Evolutionary conservation across 2,329 filamentous ascomycete species (phyloP), one percentile per base, ranked within the genome.

Genomic region (Calonectria montana): DNA sequence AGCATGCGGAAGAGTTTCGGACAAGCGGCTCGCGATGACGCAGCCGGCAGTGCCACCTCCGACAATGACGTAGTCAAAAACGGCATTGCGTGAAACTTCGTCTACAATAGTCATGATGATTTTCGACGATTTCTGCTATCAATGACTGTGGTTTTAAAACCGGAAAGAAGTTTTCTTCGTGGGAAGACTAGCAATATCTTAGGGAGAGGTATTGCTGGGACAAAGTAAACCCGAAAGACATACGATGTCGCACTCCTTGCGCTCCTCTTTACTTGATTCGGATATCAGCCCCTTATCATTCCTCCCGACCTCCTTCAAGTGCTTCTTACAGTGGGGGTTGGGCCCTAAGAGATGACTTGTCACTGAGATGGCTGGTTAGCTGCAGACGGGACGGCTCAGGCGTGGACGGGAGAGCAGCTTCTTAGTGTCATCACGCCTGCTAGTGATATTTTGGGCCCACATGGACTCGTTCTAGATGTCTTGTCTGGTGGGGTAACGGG

Each of bases 1-100:
- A 86, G 29, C 29, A 13, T 47, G 15, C 9, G 65, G 65, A 39
- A 68, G 53, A 6, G 13, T 5, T 25, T 48, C 53, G 8, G 65
- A 25, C 2, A 68, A n/a, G 27, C 65, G 39, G 43, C 55, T 68
- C 0, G 65, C 65, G 43, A 68, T 37, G 13, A 68, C 65, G 10
- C 65, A 68, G n/a, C 55, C 55, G 7, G 65, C 65, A 6, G 55
- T 68, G 15, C 65, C 65, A 12, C 65, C 65, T 47, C 50, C 65
- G 39, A 68, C 53, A 2, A 68, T 50, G 18, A 61, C 23, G 37
- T 68, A 68, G 53, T 68, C 55, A 18, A 62, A 62, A 23, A 9
- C 25, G 6, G n/a, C 53, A 59, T 59, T 23, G 6, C 27, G 39
- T 16, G 31, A 35, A 13, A 59, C 21, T 18, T 39, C 31, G 9